Evolutionary conservation across 352 stramenopile genomes (phyloP), one percentile per base, ranked within the genome.

Genomic region (Globisporangium paroecandrum): DNA sequence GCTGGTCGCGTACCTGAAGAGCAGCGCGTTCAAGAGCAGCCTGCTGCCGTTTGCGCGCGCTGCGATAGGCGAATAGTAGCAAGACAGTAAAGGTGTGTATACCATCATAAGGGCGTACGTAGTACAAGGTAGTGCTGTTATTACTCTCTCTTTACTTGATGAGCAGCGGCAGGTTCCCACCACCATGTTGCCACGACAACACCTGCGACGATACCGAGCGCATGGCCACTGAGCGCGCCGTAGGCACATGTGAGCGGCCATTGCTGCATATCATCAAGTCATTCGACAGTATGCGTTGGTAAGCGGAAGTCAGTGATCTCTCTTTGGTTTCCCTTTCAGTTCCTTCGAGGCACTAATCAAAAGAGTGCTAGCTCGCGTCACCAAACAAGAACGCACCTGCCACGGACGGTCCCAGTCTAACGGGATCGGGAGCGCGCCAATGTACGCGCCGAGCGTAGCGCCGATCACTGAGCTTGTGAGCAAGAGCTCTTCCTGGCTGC

Each of bases 371-470:
- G 24, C 8, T 20, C n/a, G 38, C 18, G 36, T n/a, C 4, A n/a
- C 60, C 1, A 49, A 49, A 49, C 5, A 51, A n/a, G 1, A 20
- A n/a, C 70, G 55, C 75, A 91, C 84, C 82, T 96, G 89, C 89
- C 87, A 96, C 36, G 89, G 89, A 34, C 87, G 87, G 77, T 96
- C 89, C 89, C 89, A 96, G 61, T 96, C 89, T 7, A 96, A 66
- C 2, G 89, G 89, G 70, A 96, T 92, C 49, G 88, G 83, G 10
- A 96, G 60, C 25, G 87, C 86, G 25, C 89, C 89, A 25, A 92
- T 20, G 61, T 94, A 96, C 0, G 79, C 77, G 51, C 89, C 89
- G 4, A 94, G 53, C 18, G 78, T 76, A 13, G 82, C 77, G 32
- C 85, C 85, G 36, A 93, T 77, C 4, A 71, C 75, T 13, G 85